phyloP scores from a whole-genome alignment of 1,139 yeast genomes.

The Pichia inconspicua region DNA sequence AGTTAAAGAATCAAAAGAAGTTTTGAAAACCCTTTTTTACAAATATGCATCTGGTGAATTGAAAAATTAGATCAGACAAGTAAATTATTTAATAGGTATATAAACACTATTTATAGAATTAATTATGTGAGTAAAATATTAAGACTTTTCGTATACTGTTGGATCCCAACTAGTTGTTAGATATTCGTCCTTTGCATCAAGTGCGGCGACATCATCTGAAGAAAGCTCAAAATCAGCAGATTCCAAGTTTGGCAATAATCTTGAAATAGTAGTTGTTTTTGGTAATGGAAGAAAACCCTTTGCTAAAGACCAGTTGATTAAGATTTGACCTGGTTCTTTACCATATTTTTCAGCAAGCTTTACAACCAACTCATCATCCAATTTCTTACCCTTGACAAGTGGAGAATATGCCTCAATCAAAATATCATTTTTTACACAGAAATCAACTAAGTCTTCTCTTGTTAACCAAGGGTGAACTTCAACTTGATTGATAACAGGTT shows the following conservation, averaged over 20 bases:
- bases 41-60: slow-evolving; percentile 13
- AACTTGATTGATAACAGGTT: slow-evolving; percentile 44
- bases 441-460: slow-evolving; percentile 32
- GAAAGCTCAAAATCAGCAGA: slow-evolving; percentile 1
- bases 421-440: slow-evolving; percentile 30
- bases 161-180: slow-evolving; percentile 20
- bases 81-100: too few species aligned
- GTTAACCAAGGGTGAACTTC: slow-evolving; percentile 47
- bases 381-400: slow-evolving; percentile 38
- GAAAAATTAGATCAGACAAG: background rate
- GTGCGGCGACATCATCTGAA: background rate
- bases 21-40: slow-evolving; percentile 13
- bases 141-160: slow-evolving; percentile 7
- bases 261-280: slow-evolving; percentile 34
- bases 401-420: slow-evolving; percentile 50
- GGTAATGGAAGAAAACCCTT: slow-evolving; percentile 61
- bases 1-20: slow-evolving; percentile 8
- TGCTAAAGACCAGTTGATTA: slow-evolving; percentile 38
- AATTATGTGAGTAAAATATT: too few species aligned
- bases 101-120: background rate
- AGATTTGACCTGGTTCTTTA: slow-evolving; percentile 36
- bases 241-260: slow-evolving; percentile 3
- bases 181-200: slow-evolving; percentile 10
- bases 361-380: slow-evolving; percentile 42
- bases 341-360: slow-evolving; percentile 33